A percentile compares a stretch with the other conserved stretches of the same genome.
Evolutionary conservation across 306 rosid genomes (phyloP).

Genomic region (Glycyrrhiza uralensis): DNA sequence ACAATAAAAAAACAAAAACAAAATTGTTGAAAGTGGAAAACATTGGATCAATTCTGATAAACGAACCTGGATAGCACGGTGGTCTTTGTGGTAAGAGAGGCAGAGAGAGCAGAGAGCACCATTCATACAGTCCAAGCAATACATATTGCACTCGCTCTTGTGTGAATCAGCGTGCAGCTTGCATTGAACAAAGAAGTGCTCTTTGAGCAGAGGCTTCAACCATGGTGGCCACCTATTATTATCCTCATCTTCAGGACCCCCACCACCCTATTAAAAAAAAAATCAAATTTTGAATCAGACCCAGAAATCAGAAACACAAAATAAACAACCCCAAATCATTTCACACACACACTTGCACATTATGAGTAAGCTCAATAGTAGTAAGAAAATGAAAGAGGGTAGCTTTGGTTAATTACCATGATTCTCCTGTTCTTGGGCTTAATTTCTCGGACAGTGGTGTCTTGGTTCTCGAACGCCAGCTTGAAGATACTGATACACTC

Average conservation of each 20-base stretch:
- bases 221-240: constrained; percentile 84
- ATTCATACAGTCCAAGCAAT: constrained; percentile 87
- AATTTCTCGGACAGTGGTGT: constrained; percentile 66
- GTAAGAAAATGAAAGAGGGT: not conserved
- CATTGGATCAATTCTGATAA: not conserved
- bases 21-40: not conserved
- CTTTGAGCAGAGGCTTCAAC: constrained; percentile 82
- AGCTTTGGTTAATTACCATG: constrained; percentile 55
- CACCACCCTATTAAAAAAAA: constrained; percentile 59
- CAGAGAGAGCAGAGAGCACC: constrained; percentile 92
- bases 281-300: constrained; percentile 11
- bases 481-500: constrained; percentile 29
- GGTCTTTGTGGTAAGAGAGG: constrained; percentile 73
- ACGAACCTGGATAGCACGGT: constrained; percentile 80
- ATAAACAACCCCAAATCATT: not conserved
- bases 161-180: constrained; percentile 78
- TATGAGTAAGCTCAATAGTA: not conserved
- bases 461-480: constrained; percentile 86
- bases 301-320: not conserved
- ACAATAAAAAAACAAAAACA: not conserved
- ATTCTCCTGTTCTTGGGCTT: constrained; percentile 83
- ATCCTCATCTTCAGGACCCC: constrained; percentile 80
- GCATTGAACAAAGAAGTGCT: constrained; percentile 90
- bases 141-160: constrained; percentile 95
- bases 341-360: not conserved